Conservation (phyloP, 768 basidiomycete species). For the Hirschioporus abietinus region DNA sequence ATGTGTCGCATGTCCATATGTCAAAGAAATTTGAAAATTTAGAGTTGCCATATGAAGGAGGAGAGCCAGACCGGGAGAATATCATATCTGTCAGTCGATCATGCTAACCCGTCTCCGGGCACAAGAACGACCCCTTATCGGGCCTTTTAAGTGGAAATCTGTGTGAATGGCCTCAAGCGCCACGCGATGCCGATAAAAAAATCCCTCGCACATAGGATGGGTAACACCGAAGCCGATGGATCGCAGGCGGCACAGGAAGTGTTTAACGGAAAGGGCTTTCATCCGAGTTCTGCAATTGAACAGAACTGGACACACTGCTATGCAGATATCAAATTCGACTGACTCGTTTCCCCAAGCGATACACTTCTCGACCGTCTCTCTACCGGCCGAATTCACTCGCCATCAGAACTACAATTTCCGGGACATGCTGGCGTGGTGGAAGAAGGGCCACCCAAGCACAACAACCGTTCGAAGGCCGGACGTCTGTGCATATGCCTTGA, state of each 20-base stretch:
- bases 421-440: not conserved
- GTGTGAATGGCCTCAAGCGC: not conserved
- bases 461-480: no score
- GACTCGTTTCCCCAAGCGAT: not conserved
- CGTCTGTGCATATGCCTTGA: not conserved
- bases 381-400: not conserved
- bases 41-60: not conserved
- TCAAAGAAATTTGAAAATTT: not conserved
- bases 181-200: not conserved
- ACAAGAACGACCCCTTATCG: not conserved
- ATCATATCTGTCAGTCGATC: not conserved
- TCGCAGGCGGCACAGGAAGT: not conserved
- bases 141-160: not conserved
- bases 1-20: slow-evolving; percentile 1
- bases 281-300: no score
- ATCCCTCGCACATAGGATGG: not conserved
- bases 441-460: not conserved
- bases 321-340: no score
- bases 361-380: not conserved
- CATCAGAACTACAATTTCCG: not conserved
- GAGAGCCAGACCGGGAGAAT: not conserved
- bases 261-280: no score
- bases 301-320: no score
- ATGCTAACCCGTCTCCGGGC: not conserved
- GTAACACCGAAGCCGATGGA: not conserved